Conservation (phyloP, 495 filamentous ascomycete species). For the Podospora australis region DNA sequence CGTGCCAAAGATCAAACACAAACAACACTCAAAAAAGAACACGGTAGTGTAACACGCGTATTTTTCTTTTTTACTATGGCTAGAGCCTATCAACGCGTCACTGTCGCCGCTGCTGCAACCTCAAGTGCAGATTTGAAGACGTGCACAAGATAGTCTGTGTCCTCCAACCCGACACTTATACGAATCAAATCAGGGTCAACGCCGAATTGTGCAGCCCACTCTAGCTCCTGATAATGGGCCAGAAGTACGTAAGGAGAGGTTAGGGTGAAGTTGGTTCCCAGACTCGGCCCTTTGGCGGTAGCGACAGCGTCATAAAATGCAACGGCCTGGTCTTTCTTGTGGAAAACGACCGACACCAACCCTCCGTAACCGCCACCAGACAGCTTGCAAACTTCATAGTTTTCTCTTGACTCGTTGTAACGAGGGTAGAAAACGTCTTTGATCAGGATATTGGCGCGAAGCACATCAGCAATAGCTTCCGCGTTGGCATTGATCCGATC, state of each 20-base stretch:
- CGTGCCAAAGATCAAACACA: no score
- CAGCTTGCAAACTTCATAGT: constrained; percentile 73
- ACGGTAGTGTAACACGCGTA: constrained; percentile 5
- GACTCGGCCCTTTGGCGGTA: constrained; percentile 85
- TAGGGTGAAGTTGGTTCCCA: constrained; percentile 95
- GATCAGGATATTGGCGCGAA: constrained; percentile 52
- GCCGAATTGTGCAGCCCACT: constrained; percentile 78
- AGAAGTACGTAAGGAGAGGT: constrained; percentile 82
- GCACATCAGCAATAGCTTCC: constrained; percentile 68
- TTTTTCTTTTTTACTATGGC: not conserved
- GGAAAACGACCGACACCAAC: constrained; percentile 75
- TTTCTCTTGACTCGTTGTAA: constrained; percentile 55
- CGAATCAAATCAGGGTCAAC: constrained; percentile 72
- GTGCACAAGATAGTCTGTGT: constrained; percentile 52
- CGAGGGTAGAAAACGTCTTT: constrained; percentile 86
- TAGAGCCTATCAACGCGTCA: not conserved
- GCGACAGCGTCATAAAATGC: constrained; percentile 82
- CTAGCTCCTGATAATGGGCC: constrained; percentile 86
- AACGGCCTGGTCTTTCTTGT: constrained; percentile 60
- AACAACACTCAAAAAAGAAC: not conserved
- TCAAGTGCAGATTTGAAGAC: constrained; percentile 45
- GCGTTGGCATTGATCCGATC: constrained; percentile 81
- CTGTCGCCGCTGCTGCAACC: constrained; percentile 30
- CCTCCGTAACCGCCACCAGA: constrained; percentile 84
- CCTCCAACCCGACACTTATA: constrained; percentile 87